A percentile compares a stretch with the other conserved stretches of the same genome.
phyloP scores from a whole-genome alignment of 169 alveolate species.

The Eimeria falciformis region DNA sequence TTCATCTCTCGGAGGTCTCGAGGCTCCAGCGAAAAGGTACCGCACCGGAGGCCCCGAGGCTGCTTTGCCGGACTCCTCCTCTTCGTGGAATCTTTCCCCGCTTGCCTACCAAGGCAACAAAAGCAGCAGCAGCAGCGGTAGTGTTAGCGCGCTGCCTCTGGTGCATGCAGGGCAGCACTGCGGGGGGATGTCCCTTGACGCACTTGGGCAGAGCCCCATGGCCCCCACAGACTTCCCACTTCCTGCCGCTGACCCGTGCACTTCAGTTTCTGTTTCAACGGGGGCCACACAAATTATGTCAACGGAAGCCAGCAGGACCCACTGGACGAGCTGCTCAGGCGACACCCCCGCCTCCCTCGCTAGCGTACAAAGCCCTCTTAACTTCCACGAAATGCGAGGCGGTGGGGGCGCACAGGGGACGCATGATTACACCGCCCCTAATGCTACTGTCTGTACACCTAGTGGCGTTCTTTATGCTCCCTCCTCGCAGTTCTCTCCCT shows the following conservation, averaged over 20 bases:
- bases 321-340: slow-evolving; percentile 21
- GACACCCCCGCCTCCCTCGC: neutral
- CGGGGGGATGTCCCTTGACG: neutral
- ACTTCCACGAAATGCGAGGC: slow-evolving; percentile 30
- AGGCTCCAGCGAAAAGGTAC: neutral
- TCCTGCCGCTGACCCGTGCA: neutral
- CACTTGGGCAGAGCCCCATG: slow-evolving; percentile 1
- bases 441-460: neutral
- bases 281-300: slow-evolving; percentile 1
- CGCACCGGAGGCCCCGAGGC: neutral
- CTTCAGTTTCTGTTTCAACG: neutral
- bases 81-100: neutral
- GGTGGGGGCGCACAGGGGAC: neutral
- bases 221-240: slow-evolving; percentile 18
- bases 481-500: neutral
- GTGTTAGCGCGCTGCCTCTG: neutral
- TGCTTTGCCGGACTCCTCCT: slow-evolving; percentile 1
- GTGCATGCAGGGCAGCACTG: neutral
- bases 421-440: neutral
- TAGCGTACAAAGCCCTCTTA: slow-evolving; percentile 2
- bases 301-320: slow-evolving; percentile 27
- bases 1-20: neutral
- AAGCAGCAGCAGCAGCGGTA: neutral
- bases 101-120: neutral
- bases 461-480: neutral